phyloP scores from a whole-genome alignment of 768 basidiomycete species.

The Amyloporia xantha region DNA sequence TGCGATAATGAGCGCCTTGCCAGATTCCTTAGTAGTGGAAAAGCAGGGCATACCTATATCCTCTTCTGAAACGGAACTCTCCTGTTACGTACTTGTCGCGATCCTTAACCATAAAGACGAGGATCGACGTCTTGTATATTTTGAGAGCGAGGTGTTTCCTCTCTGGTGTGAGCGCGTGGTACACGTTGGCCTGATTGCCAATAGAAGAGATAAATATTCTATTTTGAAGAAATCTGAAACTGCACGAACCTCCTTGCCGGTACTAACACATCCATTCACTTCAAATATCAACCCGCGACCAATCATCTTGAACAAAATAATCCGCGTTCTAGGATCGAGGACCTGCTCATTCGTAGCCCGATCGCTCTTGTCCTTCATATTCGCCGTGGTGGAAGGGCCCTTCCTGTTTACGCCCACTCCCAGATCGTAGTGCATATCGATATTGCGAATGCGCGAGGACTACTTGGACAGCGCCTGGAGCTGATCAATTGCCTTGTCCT shows the following conservation, averaged over 20 bases:
- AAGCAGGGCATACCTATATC: slow-evolving; percentile 46
- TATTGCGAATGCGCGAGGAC: slow-evolving; percentile 64
- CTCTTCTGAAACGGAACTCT: slow-evolving; percentile 90
- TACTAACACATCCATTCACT: slow-evolving; percentile 94
- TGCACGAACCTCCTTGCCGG: slow-evolving; percentile 85
- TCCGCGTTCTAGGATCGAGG: slow-evolving; percentile 88
- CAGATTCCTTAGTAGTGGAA: slow-evolving; percentile 11
- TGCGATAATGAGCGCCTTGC: slow-evolving; percentile 14
- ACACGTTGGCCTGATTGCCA: slow-evolving; percentile 82
- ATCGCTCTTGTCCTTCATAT: slow-evolving; percentile 93
- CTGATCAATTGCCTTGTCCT: slow-evolving; percentile 64
- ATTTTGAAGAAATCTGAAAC: background rate
- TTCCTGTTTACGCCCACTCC: slow-evolving; percentile 85
- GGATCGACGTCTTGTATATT: slow-evolving; percentile 97
- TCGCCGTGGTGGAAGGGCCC: slow-evolving; percentile 81
- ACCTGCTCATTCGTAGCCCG: slow-evolving; percentile 97
- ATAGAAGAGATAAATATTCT: background rate
- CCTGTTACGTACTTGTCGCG: slow-evolving; percentile 96
- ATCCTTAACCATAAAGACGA: slow-evolving; percentile 95
- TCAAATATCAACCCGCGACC: slow-evolving; percentile 82
- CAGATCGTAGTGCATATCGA: slow-evolving; percentile 64
- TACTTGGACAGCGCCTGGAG: slow-evolving; percentile 71
- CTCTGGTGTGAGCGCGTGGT: slow-evolving; percentile 68
- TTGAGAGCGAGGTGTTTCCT: slow-evolving; percentile 79
- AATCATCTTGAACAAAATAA: slow-evolving; percentile 96